Conservation (phyloP, 2,329 filamentous ascomycete genomes). For the Pyrenophora graminea region DNA sequence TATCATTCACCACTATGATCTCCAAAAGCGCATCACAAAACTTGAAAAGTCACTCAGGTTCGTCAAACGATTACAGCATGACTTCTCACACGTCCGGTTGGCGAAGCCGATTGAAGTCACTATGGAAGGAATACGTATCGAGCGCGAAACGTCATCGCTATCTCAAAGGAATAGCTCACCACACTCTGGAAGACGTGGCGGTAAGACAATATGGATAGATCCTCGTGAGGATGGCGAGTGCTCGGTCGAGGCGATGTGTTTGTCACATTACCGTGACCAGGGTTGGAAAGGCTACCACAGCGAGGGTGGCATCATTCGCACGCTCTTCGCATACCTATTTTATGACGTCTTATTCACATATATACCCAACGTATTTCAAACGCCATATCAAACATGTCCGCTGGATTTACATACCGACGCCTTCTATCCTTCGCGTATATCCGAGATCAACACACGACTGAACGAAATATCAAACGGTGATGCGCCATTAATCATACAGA, state of each 20-base stretch:
- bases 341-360: constrained; percentile 92
- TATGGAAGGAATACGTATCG: constrained; percentile 77
- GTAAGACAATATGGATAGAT: constrained; percentile 88
- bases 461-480: constrained; percentile 85
- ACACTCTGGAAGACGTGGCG: constrained; percentile 52
- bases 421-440: constrained; percentile 83
- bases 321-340: constrained; percentile 81
- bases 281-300: constrained; percentile 96
- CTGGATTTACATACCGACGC: constrained; percentile 90
- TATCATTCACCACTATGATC: constrained; percentile 88
- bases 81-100: constrained; percentile 85
- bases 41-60: constrained; percentile 84
- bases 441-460: constrained; percentile 85
- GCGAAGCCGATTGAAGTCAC: constrained; percentile 74
- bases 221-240: constrained; percentile 74
- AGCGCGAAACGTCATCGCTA: constrained; percentile 56
- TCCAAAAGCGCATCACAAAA: constrained; percentile 92
- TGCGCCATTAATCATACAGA: constrained; percentile 67
- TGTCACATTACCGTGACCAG: constrained; percentile 78
- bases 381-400: constrained; percentile 89
- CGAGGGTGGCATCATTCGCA: constrained; percentile 90
- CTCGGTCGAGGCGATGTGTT: constrained; percentile 90
- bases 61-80: constrained; percentile 83
- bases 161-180: constrained; percentile 36
- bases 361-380: constrained; percentile 96